A percentile compares a stretch with the other conserved stretches of the same genome.
These are phyloP conservation scores for Echinosophora koreensis DNA, from an alignment of 306 rosid species.

Conservation along the genomic window DNA sequence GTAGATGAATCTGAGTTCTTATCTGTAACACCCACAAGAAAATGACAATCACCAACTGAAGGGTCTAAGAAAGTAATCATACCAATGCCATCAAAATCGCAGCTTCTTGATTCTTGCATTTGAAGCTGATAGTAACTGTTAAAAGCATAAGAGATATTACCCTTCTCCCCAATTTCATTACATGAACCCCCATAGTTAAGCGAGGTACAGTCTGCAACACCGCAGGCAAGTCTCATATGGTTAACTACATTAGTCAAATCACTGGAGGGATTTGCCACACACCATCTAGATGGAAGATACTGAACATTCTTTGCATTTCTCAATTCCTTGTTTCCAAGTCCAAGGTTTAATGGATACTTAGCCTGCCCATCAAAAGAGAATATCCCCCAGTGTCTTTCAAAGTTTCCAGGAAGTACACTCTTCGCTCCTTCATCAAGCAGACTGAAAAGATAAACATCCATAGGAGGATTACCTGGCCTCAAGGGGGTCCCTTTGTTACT, in stretches of 20 bases:
- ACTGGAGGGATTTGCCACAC: conserved; percentile 78
- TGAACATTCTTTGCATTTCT: conserved; percentile 81
- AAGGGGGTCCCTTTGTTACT: conserved; percentile 85
- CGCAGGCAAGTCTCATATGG: conserved; percentile 82
- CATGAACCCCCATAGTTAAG: conserved; percentile 94
- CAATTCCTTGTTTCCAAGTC: conserved; percentile 69
- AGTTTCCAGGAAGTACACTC: conserved; percentile 85
- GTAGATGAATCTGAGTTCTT: conserved; percentile 55
- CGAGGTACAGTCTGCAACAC: conserved; percentile 92
- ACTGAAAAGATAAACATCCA: conserved; percentile 82
- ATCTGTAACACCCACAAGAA: conserved; percentile 84
- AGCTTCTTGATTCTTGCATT: conserved; percentile 81
- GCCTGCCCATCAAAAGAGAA: conserved; percentile 95
- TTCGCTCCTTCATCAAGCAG: conserved; percentile 92
- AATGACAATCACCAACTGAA: conserved; percentile 84
- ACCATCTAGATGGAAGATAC: conserved; percentile 95
- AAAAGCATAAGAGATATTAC: conserved; percentile 91
- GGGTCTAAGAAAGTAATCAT: conserved; percentile 86
- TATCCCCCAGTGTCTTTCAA: conserved; percentile 98
- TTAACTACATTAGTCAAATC: conserved; percentile 66
- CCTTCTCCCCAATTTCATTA: conserved; percentile 85
- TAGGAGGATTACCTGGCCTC: conserved; percentile 77
- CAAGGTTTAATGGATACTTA: conserved; percentile 81
- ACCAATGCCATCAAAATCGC: conserved; percentile 90
- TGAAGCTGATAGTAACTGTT: conserved; percentile 95